Base-by-base conservation (phyloP, 371 early-diverging fungal species). In the Umbelopsis sp. region DNA sequence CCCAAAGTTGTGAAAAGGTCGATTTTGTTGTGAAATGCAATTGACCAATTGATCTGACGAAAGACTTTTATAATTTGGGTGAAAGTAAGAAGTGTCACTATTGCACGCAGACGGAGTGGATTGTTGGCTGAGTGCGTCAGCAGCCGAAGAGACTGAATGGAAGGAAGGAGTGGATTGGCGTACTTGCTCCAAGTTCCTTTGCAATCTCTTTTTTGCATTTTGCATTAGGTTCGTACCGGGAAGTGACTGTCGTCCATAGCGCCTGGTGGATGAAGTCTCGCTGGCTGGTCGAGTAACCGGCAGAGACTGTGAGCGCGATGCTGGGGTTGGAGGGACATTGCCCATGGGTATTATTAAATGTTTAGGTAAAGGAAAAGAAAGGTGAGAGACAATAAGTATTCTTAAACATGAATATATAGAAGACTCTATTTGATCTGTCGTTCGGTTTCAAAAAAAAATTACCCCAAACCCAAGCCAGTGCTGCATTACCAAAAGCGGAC, bases 311-410 rank as follows among this genome's bases (percentile, higher is more conserved):
- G 57, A 57, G 29, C 57, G 57, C 35, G 57, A 16, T 25, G 14
- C 69, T n/a, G 50, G 35, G 20, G 69, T 46, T 29, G 72, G 67
- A 12, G 53, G 65, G 44, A 44, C 29, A 44, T 71, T 71, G 57
- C 72, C 69, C 73, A 73, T 73, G 32, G 69, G 32, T 22, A 44
- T 37, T 37, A 29, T 29, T 29, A 29, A 0, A 29, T 29, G 29
- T 29, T 29, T 35, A 67, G 45, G 67, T 53, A 41, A 63, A 25
- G 10, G 9, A 64, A 45, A 38, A 63, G 24, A 44, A 65, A 32
- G 24, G 11, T 25, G 10, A 32, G n/a, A 18, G 10, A 35, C 1
- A 18, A 29, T 11, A 57, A 37, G 35, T 35, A 22, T 57, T 52
- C 12, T 11, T 51, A 29, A 25, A 25, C 29, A 12, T 25, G 29